phyloP scores from a whole-genome alignment of 192 early-diverging fungal species.

The Umbelopsis ramanniana region DNA sequence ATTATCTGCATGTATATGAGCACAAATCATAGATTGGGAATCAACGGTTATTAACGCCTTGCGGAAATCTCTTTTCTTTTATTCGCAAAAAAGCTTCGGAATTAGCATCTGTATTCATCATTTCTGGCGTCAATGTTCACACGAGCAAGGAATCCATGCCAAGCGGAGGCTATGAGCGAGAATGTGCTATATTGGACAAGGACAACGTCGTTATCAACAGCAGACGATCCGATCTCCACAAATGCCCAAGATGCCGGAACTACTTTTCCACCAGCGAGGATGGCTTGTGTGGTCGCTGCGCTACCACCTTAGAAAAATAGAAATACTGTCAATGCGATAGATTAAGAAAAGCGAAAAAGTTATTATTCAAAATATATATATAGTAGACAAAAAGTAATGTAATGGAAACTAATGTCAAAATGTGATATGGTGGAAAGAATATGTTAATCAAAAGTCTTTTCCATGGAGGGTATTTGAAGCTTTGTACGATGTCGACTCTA shows the following conservation, averaged over 20 bases:
- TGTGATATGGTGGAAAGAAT: too few species aligned
- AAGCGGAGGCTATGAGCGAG: background rate
- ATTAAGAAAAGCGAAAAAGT: background rate
- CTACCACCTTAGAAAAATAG: conserved; percentile 10
- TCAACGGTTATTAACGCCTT: background rate
- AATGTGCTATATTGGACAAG: background rate
- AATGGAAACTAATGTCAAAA: too few species aligned
- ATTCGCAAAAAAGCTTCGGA: conserved; percentile 32
- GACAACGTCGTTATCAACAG: conserved; percentile 44
- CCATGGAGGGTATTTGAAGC: too few species aligned
- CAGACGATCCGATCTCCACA: conserved; percentile 55
- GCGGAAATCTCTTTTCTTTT: background rate
- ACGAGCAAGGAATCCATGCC: background rate
- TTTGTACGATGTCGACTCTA: background rate
- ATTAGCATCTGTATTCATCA: conserved; percentile 54
- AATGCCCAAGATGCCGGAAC: conserved; percentile 85
- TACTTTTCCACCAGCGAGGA: conserved; percentile 52
- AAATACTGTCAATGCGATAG: background rate
- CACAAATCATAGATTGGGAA: background rate
- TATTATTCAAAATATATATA: too few species aligned
- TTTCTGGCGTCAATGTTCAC: conserved; percentile 44
- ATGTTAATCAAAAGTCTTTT: too few species aligned
- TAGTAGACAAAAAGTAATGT: too few species aligned
- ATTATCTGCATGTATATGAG: background rate
- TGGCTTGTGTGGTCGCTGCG: conserved; percentile 66